Evolutionary conservation across 2,329 filamentous ascomycete species (phyloP), one percentile per base, ranked within the genome.

Genomic region (Tolypocladium tropicale): DNA sequence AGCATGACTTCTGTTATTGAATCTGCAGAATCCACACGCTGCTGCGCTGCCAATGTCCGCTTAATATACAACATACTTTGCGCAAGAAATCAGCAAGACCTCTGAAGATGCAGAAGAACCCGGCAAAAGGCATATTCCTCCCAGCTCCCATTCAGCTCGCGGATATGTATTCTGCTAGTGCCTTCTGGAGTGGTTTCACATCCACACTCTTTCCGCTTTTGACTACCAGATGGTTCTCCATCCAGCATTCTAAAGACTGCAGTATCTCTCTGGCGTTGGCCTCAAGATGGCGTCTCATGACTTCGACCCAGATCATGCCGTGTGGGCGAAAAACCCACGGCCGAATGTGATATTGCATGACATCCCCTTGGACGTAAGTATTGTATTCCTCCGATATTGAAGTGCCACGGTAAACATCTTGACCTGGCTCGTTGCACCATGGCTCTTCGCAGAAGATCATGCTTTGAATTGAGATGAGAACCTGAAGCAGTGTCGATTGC

Each of bases 381-480:
- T 55, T 52, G 54, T 52, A 55, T 0, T 46, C n/a, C 6, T 5
- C 12, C 25, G 54, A 55, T 33, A 23, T 14, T 23, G 16, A 4
- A 21, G 23, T n/a, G 14, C 48, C 33, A n/a, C 18, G 18, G 12
- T 10, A 4, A 12, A 3, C 21, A 53, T 73, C 70, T 14, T 67
- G 64, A 2, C 73, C 75, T 0, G 81, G 80, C 63, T 83, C 79
- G 62, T 83, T 83, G 69, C 74, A 77, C 63, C 70, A 78, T 1
- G 80, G 81, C 52, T 79, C 61, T 18, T 76, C 74, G 59, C 74
- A 79, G 52, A 84, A 72, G 23, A 83, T 76, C 79, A 83, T 81
- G 33, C 74, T 72, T 61, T 83, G 81, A 53, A 83, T 78, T 32
- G 76, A 80, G n/a, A 83, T 72, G 12, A 80, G 68, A 6, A 81